Percentiles rank a stretch among this genome's conserved stretches.
Conservation (phyloP, 345 rosid genomes). For the Sapria himalayana region DNA sequence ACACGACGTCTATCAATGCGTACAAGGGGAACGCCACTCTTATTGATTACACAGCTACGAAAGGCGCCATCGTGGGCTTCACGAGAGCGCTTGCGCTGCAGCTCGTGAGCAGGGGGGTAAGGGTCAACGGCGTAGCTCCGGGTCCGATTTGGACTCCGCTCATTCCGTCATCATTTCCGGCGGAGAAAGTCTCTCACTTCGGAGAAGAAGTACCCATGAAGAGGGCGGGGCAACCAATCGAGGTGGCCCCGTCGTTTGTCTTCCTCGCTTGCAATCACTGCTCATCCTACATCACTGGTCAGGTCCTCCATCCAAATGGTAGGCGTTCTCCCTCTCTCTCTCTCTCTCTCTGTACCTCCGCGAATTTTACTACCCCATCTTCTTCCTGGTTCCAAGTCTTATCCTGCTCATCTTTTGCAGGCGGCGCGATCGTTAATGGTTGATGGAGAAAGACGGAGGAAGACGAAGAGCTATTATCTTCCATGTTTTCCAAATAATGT, state of each 20-base stretch:
- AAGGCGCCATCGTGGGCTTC: slow-evolving; percentile 64
- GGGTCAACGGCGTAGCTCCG: slow-evolving; percentile 60
- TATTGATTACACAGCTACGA: slow-evolving; percentile 51
- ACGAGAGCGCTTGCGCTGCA: slow-evolving; percentile 57
- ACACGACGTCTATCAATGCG: slow-evolving; percentile 49
- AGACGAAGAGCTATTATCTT: neutral
- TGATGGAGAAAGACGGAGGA: slow-evolving; percentile 1
- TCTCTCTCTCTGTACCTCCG: neutral
- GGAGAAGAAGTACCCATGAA: slow-evolving; percentile 45
- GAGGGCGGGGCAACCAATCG: slow-evolving; percentile 66
- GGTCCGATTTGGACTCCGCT: slow-evolving; percentile 81
- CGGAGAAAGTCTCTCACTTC: slow-evolving; percentile 24
- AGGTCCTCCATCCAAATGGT: slow-evolving; percentile 71
- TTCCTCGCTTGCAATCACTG: slow-evolving; percentile 58
- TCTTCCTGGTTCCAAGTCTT: neutral
- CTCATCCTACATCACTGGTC: slow-evolving; percentile 71
- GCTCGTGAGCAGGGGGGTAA: slow-evolving; percentile 32
- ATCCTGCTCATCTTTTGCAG: too few relatives aligned
- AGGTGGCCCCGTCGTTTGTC: slow-evolving; percentile 49
- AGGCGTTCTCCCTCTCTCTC: too few relatives aligned
- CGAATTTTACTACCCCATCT: neutral
- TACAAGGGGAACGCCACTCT: slow-evolving; percentile 31
- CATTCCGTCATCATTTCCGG: slow-evolving; percentile 34
- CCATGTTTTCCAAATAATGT: too few relatives aligned
- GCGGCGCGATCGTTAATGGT: slow-evolving; percentile 29